A percentile compares a stretch with the other conserved stretches of the same genome.
phyloP scores from a whole-genome alignment of 148 eudicot species.

The Dysphania ambrosioides region DNA sequence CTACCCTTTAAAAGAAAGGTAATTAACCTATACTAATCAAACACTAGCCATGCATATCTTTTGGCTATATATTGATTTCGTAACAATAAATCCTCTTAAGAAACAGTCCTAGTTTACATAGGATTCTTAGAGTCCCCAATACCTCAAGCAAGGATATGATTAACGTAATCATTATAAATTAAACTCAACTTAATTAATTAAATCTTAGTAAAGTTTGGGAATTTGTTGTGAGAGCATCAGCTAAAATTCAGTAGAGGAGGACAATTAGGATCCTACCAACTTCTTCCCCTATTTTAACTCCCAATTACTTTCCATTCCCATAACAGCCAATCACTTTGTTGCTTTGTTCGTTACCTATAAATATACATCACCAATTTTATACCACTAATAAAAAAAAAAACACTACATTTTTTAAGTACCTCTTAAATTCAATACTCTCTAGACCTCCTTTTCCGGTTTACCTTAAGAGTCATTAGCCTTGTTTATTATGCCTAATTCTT shows the following conservation, averaged over 20 bases:
- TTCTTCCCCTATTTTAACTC: background rate
- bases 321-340: background rate
- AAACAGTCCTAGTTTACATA: no score
- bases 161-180: no score
- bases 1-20: no score
- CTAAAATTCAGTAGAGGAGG: background rate
- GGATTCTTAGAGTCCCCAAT: no score
- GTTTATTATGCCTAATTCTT: background rate
- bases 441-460: constrained; percentile 9
- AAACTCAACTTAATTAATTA: background rate
- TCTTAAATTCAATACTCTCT: no score
- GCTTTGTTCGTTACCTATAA: constrained; percentile 10
- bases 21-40: no score
- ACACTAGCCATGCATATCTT: no score
- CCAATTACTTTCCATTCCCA: background rate
- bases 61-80: no score
- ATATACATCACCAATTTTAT: background rate
- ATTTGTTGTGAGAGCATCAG: background rate
- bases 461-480: background rate
- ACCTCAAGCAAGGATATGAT: no score
- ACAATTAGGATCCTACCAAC: background rate
- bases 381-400: background rate
- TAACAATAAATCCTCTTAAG: no score
- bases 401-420: background rate
- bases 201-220: background rate